phyloP scores from a whole-genome alignment of 2,329 filamentous ascomycete genomes.

The Ascomycota sp. region DNA sequence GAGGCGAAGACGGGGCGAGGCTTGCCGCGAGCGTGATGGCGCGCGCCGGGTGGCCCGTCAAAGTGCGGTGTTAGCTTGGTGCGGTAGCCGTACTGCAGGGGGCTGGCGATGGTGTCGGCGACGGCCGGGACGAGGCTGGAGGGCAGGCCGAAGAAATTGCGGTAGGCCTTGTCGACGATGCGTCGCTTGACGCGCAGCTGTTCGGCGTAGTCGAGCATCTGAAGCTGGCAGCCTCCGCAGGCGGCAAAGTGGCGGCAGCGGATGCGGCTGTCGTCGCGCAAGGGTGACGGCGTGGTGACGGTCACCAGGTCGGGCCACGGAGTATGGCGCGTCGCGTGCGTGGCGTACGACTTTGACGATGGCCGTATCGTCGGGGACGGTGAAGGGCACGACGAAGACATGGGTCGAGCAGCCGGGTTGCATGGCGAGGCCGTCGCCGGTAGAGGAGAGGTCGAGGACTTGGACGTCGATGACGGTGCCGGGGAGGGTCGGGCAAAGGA shows the following conservation, averaged over 20 bases:
- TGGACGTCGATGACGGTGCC: slow-evolving; percentile 64
- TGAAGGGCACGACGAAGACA: slow-evolving; percentile 77
- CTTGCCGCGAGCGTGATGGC: slow-evolving; percentile 25
- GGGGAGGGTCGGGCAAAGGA: slow-evolving; percentile 33
- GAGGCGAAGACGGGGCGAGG: slow-evolving; percentile 28
- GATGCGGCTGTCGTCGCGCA: slow-evolving; percentile 58
- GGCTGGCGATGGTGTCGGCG: slow-evolving; percentile 72
- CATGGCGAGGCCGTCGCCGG: slow-evolving; percentile 72
- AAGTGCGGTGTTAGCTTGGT: slow-evolving; percentile 97
- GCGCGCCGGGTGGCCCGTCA: slow-evolving; percentile 45
- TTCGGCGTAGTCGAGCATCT: slow-evolving; percentile 80
- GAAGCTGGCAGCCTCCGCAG: slow-evolving; percentile 89
- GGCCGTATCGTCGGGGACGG: slow-evolving; percentile 65
- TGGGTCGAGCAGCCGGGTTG: slow-evolving; percentile 34
- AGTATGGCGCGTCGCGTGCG: slow-evolving; percentile 42
- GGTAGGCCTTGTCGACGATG: slow-evolving; percentile 80
- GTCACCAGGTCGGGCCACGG: slow-evolving; percentile 66
- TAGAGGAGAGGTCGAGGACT: slow-evolving; percentile 71
- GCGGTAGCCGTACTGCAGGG: slow-evolving; percentile 79
- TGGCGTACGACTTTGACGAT: slow-evolving; percentile 64
- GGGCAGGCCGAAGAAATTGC: slow-evolving; percentile 71
- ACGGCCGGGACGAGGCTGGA: slow-evolving; percentile 56
- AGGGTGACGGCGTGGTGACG: slow-evolving; percentile 49
- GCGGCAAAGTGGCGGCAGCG: slow-evolving; percentile 70
- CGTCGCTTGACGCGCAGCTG: slow-evolving; percentile 70